phyloP scores from a whole-genome alignment of 495 filamentous ascomycete species.

The Tuber magnatum region DNA sequence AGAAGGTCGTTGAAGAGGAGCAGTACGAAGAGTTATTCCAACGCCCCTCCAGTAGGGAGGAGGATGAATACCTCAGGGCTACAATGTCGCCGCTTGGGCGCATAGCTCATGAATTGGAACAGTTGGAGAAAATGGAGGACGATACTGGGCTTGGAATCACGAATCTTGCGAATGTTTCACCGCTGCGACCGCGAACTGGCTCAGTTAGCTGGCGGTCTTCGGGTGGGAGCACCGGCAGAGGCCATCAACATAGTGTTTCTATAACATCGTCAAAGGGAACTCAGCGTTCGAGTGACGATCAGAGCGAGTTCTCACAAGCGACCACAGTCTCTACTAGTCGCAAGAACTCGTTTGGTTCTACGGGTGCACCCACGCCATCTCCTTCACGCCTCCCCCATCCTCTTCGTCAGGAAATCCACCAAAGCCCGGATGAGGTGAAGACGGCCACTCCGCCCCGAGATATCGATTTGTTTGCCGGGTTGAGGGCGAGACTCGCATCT shows the following conservation, averaged over 20 bases:
- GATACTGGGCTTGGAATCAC: constrained; percentile 45
- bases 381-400: constrained; percentile 40
- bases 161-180: constrained; percentile 38
- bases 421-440: constrained; percentile 49
- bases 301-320: constrained; percentile 44
- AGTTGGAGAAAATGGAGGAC: constrained; percentile 49
- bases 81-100: constrained; percentile 58
- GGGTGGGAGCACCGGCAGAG: constrained; percentile 22
- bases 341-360: constrained; percentile 27
- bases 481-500: constrained; percentile 27
- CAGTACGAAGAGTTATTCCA: constrained; percentile 55
- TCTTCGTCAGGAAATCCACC: constrained; percentile 72
- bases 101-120: constrained; percentile 56
- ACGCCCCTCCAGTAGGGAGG: constrained; percentile 28
- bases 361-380: constrained; percentile 6
- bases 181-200: constrained; percentile 41
- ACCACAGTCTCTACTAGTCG: constrained; percentile 29
- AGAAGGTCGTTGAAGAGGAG: constrained; percentile 46
- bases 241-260: constrained; percentile 34
- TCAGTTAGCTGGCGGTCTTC: constrained; percentile 48
- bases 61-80: constrained; percentile 53
- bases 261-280: constrained; percentile 41
- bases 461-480: constrained; percentile 52
- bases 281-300: constrained; percentile 45
- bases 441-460: constrained; percentile 42